Conservation (phyloP, 148 eudicot species). For the Agrostemma githago region DNA sequence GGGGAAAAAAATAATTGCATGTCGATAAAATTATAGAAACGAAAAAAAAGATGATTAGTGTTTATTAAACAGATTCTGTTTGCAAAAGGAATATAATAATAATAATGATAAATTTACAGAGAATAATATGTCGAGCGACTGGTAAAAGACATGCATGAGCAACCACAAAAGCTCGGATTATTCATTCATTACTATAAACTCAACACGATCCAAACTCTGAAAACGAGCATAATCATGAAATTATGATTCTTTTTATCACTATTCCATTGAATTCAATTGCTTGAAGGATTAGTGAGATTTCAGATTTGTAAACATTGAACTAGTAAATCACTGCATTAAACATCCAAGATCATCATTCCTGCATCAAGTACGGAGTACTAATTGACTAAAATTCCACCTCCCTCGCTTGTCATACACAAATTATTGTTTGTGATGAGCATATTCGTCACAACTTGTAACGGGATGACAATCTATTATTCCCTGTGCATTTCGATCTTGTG, state of each 20-base stretch:
- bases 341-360: conserved; percentile 1
- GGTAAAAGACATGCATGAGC: neutral
- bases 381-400: neutral
- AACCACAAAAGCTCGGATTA: neutral
- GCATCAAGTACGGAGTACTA: neutral
- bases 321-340: neutral
- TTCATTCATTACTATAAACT: neutral
- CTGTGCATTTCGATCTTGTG: too few species aligned
- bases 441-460: too few species aligned
- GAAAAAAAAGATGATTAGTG: neutral
- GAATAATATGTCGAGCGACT: neutral
- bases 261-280: conserved; percentile 14
- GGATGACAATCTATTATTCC: too few species aligned
- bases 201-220: neutral
- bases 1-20: conserved; percentile 11
- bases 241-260: neutral
- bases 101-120: too few species aligned
- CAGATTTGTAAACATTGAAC: neutral
- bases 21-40: neutral
- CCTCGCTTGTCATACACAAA: too few species aligned
- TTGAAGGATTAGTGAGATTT: neutral
- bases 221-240: neutral
- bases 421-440: too few species aligned
- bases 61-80: neutral
- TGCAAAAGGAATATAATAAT: neutral